Evolutionary conservation across 768 basidiomycete species (phyloP), one percentile per base, ranked within the genome.

Genomic region (Xerocomus brunneocitrinus): DNA sequence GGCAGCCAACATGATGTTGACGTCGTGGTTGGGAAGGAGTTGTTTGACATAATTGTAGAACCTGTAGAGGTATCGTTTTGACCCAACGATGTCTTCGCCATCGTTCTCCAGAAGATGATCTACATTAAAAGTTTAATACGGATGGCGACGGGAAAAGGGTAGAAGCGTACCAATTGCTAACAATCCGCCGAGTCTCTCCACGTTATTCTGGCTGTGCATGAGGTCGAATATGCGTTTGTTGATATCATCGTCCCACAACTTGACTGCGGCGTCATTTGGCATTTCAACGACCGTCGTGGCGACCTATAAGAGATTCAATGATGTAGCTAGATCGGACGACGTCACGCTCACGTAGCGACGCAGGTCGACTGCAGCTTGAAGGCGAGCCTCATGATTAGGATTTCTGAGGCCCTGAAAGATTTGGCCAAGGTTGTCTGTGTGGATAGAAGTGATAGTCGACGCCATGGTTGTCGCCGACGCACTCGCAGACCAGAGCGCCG

Each of bases 41-140:
- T 89, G 84, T 66, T 93, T 91, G 70, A 97, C 87, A 72, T 97
- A 95, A 71, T 91, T 91, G 74, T 87, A 91, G 67, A 95, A 86
- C 47, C 90, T 83, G 70, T 89, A 93, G 36, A 90, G 81, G 58
- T 88, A 85, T 38, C 84, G 76, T 63, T 85, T 89, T 40, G 87
- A 85, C 67, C 91, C 88, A 47, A 90, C 82, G 8, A 83, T 84
- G 68, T 90, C 89, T 70, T 91, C 90, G 32, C 81, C 81, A 38
- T 89, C 87, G 44, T 83, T 79, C 47, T 85, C 84, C 43, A 94
- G 76, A 8, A 95, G 78, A 62, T 87, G 79, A 65, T 92, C 91
- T 81, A 54, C 16, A 48, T 8, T 2, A 34, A 43, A 35, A 43
- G 24, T 50, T 49, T 27, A 50, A 59, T 49, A 58, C 47, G 42